Conservation (phyloP, 2,329 filamentous ascomycete species). For the Colletotrichum brevisporum region DNA sequence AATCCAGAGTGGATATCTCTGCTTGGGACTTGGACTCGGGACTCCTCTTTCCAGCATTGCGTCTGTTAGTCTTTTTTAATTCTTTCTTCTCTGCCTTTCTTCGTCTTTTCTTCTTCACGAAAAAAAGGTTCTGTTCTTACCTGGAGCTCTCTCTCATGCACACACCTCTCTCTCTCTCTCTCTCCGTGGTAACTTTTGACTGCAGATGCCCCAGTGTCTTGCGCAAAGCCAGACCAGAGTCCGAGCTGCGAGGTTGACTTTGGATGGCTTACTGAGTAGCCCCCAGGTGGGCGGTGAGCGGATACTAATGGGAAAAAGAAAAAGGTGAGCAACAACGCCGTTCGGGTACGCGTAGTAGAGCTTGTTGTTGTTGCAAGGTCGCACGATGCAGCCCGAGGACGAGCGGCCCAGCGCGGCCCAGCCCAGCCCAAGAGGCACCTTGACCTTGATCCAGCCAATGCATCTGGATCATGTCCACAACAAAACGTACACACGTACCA, state of each 20-base stretch:
- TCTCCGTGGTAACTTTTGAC: background rate
- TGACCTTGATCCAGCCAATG: slow-evolving; percentile 21
- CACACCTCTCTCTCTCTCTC: background rate
- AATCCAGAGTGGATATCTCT: slow-evolving; percentile 10
- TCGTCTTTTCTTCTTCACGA: slow-evolving; percentile 9
- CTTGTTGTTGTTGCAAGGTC: slow-evolving; percentile 3
- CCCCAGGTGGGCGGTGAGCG: background rate
- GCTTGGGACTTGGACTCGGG: background rate
- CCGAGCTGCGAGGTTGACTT: background rate
- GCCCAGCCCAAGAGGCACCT: slow-evolving; percentile 16
- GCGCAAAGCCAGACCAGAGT: background rate
- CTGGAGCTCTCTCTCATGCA: slow-evolving; percentile 9
- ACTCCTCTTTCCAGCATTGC: slow-evolving; percentile 16
- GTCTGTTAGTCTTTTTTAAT: slow-evolving; percentile 13
- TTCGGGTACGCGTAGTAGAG: slow-evolving; percentile 5
- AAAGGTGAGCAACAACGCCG: background rate
- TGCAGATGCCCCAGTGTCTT: no score
- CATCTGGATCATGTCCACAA: background rate
- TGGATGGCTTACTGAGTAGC: slow-evolving; percentile 20
- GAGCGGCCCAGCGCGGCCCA: slow-evolving; percentile 6
- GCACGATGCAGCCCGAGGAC: slow-evolving; percentile 17
- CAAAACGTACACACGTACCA: background rate
- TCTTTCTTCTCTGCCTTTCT: slow-evolving; percentile 16
- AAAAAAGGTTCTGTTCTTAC: slow-evolving; percentile 24
- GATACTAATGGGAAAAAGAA: slow-evolving; percentile 1